Base-by-base conservation (phyloP, 805 yeast species). In the Metschnikowia cubensis region DNA sequence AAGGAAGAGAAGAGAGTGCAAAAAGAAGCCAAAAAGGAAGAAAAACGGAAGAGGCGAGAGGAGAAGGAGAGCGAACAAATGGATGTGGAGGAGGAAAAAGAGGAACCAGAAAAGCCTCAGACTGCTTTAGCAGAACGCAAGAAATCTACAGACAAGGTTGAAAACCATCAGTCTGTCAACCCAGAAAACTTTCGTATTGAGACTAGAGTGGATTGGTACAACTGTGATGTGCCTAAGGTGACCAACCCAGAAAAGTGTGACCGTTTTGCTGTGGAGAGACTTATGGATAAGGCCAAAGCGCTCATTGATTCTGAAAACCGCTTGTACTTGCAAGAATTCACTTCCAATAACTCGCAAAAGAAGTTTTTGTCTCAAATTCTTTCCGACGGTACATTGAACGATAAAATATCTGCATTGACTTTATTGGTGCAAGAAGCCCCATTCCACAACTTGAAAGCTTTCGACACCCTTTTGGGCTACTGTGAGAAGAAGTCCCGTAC, bases 351-450 rank as follows among this genome's bases (percentile, higher is more conserved):
- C 36, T 87, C 95, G 5, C 97, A 87, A 72, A 84, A 82, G 64
- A 85, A 88, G 75, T 92, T 92, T 67, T 81, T 89, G 75, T 80
- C 92, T 1, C 95, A 92, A 68, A 85, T 94, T 58, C 79, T 94
- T 61, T 77, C 90, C 5, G 85, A 83, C 57, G 99, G 99, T 87
- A 94, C 99, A 0, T 76, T 92, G 59, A 85, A 83, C 60, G 99
- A 94, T 84, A 90, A 94, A 71, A 87, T 94, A 49, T 88, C 96
- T 43, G 97, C 99, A 0, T 77, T 94, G 63, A 92, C 99, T 0
- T 80, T 94, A 64, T 75, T 94, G 64, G 81, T 91, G 43, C 98
- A 94, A 65, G 98, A 94, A 71, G 91, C 97, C 2, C 99, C 99
- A 6, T 65, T 90, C 48, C 98, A 94, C 64, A 87, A 92, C 59